Percentiles rank a stretch among this genome's conserved stretches.
phyloP scores from a whole-genome alignment of 495 filamentous ascomycete species.

The Chlorociboria aeruginascens region DNA sequence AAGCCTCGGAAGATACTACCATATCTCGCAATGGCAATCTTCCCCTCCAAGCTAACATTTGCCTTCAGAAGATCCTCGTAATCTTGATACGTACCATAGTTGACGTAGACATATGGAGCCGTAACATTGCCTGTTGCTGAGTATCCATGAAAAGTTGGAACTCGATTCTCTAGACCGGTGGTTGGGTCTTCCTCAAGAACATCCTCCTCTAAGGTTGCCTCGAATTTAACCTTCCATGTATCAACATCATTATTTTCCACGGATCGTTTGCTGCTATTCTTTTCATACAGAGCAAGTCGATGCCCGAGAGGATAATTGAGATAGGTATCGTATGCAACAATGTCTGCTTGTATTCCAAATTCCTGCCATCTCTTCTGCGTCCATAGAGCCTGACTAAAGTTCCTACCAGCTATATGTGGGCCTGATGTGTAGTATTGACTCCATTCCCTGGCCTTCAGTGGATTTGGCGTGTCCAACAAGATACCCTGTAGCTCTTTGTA shows the following conservation, averaged over 20 bases:
- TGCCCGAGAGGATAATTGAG: slow-evolving; percentile 82
- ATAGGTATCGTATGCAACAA: slow-evolving; percentile 80
- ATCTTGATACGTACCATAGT: slow-evolving; percentile 77
- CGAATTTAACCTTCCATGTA: slow-evolving; percentile 55
- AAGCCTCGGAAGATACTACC: slow-evolving; percentile 79
- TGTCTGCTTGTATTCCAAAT: slow-evolving; percentile 59
- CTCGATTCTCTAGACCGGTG: slow-evolving; percentile 53
- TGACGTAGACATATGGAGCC: slow-evolving; percentile 65
- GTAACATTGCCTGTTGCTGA: slow-evolving; percentile 87
- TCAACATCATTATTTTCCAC: slow-evolving; percentile 7
- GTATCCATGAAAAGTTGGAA: slow-evolving; percentile 95
- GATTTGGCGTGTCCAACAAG: slow-evolving; percentile 57
- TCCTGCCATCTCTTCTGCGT: slow-evolving; percentile 76
- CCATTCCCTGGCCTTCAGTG: slow-evolving; percentile 63
- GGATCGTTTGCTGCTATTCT: slow-evolving; percentile 10
- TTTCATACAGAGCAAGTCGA: slow-evolving; percentile 63
- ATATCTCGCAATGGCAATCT: slow-evolving; percentile 81
- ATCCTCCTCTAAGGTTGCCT: slow-evolving; percentile 77
- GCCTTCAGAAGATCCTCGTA: slow-evolving; percentile 72
- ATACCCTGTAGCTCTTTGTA: slow-evolving; percentile 61
- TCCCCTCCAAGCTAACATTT: slow-evolving; percentile 65
- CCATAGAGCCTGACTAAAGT: slow-evolving; percentile 66
- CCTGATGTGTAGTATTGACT: slow-evolving; percentile 84
- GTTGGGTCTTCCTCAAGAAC: slow-evolving; percentile 77
- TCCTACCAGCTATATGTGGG: slow-evolving; percentile 80